Percentiles rank a stretch among this genome's conserved stretches.
phyloP scores from a whole-genome alignment of 257 asterid species.

The Lycium ferocissimum region DNA sequence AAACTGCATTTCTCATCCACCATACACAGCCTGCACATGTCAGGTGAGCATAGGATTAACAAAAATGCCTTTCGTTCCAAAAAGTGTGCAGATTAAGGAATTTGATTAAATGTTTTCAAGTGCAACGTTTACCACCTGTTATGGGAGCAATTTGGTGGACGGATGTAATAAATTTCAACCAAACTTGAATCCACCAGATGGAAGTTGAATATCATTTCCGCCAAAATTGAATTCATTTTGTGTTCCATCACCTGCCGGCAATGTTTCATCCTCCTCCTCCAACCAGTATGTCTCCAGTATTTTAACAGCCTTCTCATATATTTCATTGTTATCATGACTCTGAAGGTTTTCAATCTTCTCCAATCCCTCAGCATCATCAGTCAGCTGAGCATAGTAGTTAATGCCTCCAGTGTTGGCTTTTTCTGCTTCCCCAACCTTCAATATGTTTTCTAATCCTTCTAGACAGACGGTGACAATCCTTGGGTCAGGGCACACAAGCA shows the following conservation, averaged over 20 bases:
- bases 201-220: slow-evolving; percentile 62
- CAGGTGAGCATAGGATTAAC: neutral
- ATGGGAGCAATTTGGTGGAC: slow-evolving; percentile 14
- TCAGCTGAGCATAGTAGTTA: slow-evolving; percentile 72
- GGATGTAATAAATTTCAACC: slow-evolving; percentile 55
- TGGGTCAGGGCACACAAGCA: slow-evolving; percentile 86
- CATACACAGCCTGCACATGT: slow-evolving; percentile 31
- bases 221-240: slow-evolving; percentile 80
- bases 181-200: slow-evolving; percentile 85
- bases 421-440: slow-evolving; percentile 90
- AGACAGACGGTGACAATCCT: slow-evolving; percentile 84
- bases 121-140: slow-evolving; percentile 26
- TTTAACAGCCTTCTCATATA: slow-evolving; percentile 89
- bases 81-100: neutral
- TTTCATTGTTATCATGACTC: slow-evolving; percentile 88
- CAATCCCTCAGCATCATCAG: slow-evolving; percentile 85
- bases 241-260: slow-evolving; percentile 58
- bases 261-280: slow-evolving; percentile 78
- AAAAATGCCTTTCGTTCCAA: neutral
- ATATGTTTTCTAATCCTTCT: slow-evolving; percentile 91
- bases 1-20: slow-evolving; percentile 42
- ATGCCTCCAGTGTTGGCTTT: slow-evolving; percentile 64
- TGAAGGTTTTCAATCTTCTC: slow-evolving; percentile 91
- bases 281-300: slow-evolving; percentile 90
- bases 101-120: neutral